A percentile compares a stretch with the other conserved stretches of the same genome.
phyloP scores from a whole-genome alignment of 352 stramenopile genomes.

The Blastocystis sp. region DNA sequence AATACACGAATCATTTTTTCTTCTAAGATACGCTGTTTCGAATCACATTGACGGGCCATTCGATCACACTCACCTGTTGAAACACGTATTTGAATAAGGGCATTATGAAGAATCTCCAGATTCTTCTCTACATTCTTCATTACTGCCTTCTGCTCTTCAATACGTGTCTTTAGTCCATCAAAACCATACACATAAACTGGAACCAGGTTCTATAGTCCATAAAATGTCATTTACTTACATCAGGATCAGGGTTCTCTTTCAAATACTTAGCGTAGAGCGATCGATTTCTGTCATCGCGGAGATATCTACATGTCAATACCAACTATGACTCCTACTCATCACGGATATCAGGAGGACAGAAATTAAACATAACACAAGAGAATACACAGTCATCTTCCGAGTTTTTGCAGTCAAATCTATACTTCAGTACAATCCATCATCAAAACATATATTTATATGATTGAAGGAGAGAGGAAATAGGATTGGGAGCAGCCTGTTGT shows the following conservation, averaged over 20 bases:
- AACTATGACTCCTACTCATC: not conserved
- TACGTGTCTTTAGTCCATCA: conserved; percentile 27
- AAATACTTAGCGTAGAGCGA: conserved; percentile 24
- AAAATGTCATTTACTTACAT: not conserved
- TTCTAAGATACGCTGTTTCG: not conserved
- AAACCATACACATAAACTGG: conserved; percentile 34
- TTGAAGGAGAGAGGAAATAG: conserved; percentile 17
- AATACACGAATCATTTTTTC: conserved; percentile 54
- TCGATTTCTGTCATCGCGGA: conserved; percentile 14
- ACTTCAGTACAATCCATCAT: not conserved
- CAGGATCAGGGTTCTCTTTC: conserved; percentile 38
- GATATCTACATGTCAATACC: not conserved
- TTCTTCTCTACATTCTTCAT: conserved; percentile 7
- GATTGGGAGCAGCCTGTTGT: conserved; percentile 18
- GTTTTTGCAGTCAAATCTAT: conserved; percentile 18
- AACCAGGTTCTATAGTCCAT: conserved; percentile 24
- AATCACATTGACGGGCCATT: conserved; percentile 10
- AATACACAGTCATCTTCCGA: conserved; percentile 22
- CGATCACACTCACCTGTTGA: conserved; percentile 10
- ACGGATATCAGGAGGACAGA: conserved; percentile 14
- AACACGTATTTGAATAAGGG: not conserved
- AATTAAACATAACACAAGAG: conserved; percentile 56
- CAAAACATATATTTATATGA: conserved; percentile 61
- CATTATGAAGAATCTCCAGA: conserved; percentile 12
- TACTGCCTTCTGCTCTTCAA: conserved; percentile 9